Evolutionary conservation across 2,329 filamentous ascomycete genomes (phyloP).

Genomic region (Penicillium capsulatum): DNA sequence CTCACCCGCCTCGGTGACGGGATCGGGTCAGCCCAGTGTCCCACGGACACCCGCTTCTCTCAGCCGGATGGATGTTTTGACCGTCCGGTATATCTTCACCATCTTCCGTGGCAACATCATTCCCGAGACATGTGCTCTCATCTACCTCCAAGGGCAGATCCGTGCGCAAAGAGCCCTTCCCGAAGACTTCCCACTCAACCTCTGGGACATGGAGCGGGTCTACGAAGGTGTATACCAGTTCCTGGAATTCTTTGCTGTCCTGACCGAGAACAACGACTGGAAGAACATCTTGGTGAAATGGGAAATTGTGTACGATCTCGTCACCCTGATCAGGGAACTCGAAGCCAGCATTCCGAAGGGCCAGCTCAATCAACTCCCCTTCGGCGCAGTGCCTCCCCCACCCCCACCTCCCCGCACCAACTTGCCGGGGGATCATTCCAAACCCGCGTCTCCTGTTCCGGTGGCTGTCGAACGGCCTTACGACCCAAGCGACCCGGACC

Average conservation of each 20-base stretch:
- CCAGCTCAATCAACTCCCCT: conserved; percentile 50
- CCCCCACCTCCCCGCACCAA: conserved; percentile 27
- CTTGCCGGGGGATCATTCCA: conserved; percentile 28
- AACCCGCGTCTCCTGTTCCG: conserved; percentile 34
- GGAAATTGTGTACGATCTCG: conserved; percentile 84
- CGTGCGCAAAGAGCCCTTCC: conserved; percentile 69
- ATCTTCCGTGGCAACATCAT: conserved; percentile 91
- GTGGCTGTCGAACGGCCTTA: conserved; percentile 64
- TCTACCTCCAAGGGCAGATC: conserved; percentile 89
- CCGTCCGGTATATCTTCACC: conserved; percentile 85
- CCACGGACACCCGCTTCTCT: conserved; percentile 54
- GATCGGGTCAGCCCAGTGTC: conserved; percentile 52
- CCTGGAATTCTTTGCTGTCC: conserved; percentile 84
- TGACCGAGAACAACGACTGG: conserved; percentile 79
- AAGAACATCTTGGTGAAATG: conserved; percentile 83
- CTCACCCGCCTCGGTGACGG: conserved; percentile 44
- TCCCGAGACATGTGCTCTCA: conserved; percentile 88
- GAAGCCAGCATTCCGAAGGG: conserved; percentile 86
- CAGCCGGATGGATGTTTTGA: conserved; percentile 56
- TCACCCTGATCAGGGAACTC: conserved; percentile 79
- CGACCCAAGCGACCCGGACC: conserved; percentile 44
- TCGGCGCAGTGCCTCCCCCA: conserved; percentile 24
- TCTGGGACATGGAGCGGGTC: conserved; percentile 96
- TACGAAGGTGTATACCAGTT: conserved; percentile 94
- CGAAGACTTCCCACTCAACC: conserved; percentile 85